phyloP scores from a whole-genome alignment of 805 yeast species.

The Yarrowia sp. region DNA sequence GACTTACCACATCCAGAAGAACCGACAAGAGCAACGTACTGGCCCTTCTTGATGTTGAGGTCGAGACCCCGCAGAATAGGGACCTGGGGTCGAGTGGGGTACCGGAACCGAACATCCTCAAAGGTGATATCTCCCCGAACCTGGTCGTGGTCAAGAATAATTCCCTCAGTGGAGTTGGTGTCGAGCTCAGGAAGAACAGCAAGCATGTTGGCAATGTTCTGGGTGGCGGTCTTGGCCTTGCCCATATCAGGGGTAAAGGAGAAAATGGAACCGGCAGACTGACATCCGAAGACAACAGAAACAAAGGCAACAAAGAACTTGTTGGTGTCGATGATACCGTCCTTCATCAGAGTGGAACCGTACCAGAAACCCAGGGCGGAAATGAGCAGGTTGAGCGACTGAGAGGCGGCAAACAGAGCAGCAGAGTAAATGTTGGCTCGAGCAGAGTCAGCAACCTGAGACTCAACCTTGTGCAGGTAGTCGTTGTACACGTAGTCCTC shows the following conservation, averaged over 20 bases:
- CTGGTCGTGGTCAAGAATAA: slow-evolving; percentile 45
- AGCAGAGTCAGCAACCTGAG: slow-evolving; percentile 49
- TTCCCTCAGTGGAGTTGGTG: slow-evolving; percentile 47
- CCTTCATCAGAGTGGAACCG: slow-evolving; percentile 51
- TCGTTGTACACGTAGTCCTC: slow-evolving; percentile 51
- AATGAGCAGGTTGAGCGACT: slow-evolving; percentile 53
- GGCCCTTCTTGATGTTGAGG: slow-evolving; percentile 57
- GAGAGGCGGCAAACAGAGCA: slow-evolving; percentile 51
- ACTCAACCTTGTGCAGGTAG: slow-evolving; percentile 47
- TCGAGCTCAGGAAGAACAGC: slow-evolving; percentile 50
- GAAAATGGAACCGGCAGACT: slow-evolving; percentile 53
- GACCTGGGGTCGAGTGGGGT: slow-evolving; percentile 64
- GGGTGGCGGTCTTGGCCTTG: slow-evolving; percentile 52
- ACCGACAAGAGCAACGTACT: slow-evolving; percentile 71
- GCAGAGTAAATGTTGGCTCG: slow-evolving; percentile 48
- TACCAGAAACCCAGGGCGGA: slow-evolving; percentile 55
- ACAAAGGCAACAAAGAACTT: slow-evolving; percentile 53
- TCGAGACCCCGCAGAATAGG: slow-evolving; percentile 60
- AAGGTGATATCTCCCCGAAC: slow-evolving; percentile 63
- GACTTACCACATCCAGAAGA: slow-evolving; percentile 70
- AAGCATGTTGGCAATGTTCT: slow-evolving; percentile 49
- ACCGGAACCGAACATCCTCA: slow-evolving; percentile 65
- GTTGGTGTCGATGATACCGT: slow-evolving; percentile 46
- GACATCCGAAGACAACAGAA: slow-evolving; percentile 54
- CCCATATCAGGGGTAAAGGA: slow-evolving; percentile 56